phyloP scores from a whole-genome alignment of 2,329 filamentous ascomycete species.

The Ceratocystis huliohia region DNA sequence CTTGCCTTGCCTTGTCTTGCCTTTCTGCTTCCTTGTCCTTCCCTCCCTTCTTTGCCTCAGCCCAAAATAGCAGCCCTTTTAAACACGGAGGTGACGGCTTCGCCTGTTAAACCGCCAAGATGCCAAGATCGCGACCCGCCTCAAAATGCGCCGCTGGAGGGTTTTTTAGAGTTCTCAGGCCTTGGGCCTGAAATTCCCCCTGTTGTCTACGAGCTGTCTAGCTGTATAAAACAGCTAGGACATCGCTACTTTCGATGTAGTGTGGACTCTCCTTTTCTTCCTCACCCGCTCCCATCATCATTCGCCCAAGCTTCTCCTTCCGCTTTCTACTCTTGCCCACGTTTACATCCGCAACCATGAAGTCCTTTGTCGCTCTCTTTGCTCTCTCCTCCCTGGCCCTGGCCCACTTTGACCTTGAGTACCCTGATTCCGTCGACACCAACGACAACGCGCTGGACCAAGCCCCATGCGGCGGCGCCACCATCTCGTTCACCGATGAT shows the following conservation, averaged over 20 bases:
- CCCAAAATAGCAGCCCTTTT: neutral
- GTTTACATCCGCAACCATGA: constrained; percentile 19
- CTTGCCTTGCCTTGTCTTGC: no score
- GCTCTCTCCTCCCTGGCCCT: constrained; percentile 14
- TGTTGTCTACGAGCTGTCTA: neutral
- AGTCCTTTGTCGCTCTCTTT: constrained; percentile 18
- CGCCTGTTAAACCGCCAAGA: neutral
- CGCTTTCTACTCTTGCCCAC: neutral
- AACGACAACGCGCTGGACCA: constrained; percentile 16
- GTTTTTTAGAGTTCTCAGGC: neutral
- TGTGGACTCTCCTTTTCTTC: neutral
- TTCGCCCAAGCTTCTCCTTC: neutral
- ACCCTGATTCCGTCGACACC: constrained; percentile 16
- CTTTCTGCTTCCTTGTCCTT: neutral
- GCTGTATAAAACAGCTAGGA: neutral
- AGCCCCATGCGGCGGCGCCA: constrained; percentile 19
- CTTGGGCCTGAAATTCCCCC: neutral
- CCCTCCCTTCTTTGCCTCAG: neutral
- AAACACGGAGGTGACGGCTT: neutral
- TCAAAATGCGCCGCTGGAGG: neutral
- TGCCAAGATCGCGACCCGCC: neutral
- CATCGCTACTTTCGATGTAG: neutral
- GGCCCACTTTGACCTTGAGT: constrained; percentile 19
- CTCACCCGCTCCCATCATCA: neutral
- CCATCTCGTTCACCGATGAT: constrained; percentile 21